Evolutionary conservation across 2,329 filamentous ascomycete species (phyloP).

Genomic region (Gnomoniopsis sp.): DNA sequence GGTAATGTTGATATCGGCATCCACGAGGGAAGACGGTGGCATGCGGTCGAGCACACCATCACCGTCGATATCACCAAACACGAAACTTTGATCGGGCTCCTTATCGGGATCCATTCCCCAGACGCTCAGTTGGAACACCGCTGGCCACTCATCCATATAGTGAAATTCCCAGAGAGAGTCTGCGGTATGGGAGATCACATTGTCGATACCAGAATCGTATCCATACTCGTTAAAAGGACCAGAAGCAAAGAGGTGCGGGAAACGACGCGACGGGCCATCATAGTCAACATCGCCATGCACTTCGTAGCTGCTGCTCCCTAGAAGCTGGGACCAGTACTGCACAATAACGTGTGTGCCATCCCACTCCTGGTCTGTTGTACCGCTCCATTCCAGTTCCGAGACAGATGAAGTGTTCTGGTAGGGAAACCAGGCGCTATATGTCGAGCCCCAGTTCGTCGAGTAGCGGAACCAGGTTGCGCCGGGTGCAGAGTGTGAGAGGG

Average conservation of each 20-base stretch:
- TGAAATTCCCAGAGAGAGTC: slow-evolving; percentile 54
- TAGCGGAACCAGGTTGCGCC: slow-evolving; percentile 61
- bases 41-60: slow-evolving; percentile 60
- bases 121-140: slow-evolving; percentile 56
- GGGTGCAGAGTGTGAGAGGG: slow-evolving; percentile 53
- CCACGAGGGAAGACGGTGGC: slow-evolving; percentile 52
- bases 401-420: slow-evolving; percentile 51
- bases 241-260: slow-evolving; percentile 60
- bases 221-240: slow-evolving; percentile 61
- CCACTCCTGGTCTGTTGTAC: slow-evolving; percentile 54
- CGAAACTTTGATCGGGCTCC: slow-evolving; percentile 54
- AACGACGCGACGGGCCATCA: slow-evolving; percentile 39
- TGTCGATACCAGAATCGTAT: slow-evolving; percentile 55
- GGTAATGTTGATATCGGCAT: slow-evolving; percentile 55
- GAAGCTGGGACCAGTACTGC: slow-evolving; percentile 57
- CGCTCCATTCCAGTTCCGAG: slow-evolving; percentile 50
- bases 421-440: slow-evolving; percentile 54
- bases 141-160: slow-evolving; percentile 61
- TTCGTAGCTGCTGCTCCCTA: slow-evolving; percentile 58
- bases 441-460: slow-evolving; percentile 57
- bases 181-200: slow-evolving; percentile 42
- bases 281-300: slow-evolving; percentile 54
- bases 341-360: slow-evolving; percentile 58
- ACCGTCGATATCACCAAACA: slow-evolving; percentile 57
- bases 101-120: slow-evolving; percentile 64